Base-by-base conservation (phyloP, 371 early-diverging fungal species). In the Syncephalastrum racemosum region DNA sequence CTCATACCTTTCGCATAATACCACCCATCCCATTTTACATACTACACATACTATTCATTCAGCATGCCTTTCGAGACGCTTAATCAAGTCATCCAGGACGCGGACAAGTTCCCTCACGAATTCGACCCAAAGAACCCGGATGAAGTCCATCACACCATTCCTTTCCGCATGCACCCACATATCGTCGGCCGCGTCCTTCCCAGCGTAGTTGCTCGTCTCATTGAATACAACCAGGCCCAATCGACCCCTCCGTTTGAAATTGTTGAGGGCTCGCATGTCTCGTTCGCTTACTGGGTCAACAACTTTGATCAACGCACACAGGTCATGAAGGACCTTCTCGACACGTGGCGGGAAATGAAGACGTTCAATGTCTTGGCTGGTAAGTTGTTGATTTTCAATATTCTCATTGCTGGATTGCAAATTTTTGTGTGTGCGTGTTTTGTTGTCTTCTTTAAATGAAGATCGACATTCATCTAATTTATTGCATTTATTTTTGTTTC, bases 51-150 rank as follows among this genome's bases (percentile, higher is more conserved):
- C 27, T 27, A 27, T 27, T 27, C 27, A 27, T 27, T 27, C 27
- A 27, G 27, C 27, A 27, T 53, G 53, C 42, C 43, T 7, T 68
- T 64, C 48, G 46, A 58, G 24, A 58, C 56, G 18, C 49, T 59
- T 7, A 47, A 64, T 13, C 54, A 80, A 56, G 69, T 68, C 1
- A 74, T 78, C 7, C 47, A 64, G 22, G 49, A 67, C 18, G 78
- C 78, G 47, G 81, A 81, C 49, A 77, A 67, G 16, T 72, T 66
- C 14, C 75, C 81, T 3, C 77, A 81, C 24, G 53, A 56, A 3
- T 48, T 58, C 15, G 56, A 56, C 25, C 53, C 53, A 22, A 53
- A 59, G 25, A 51, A 59, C 45, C 52, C 52, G 14, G 64, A 66
- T 18, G 62, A 57, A 25, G 47, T 62, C 3, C 63, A 69, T 27